These are phyloP conservation scores for Pythium insidiosum DNA, from an alignment of 352 stramenopile species.

Conservation along the genomic window DNA sequence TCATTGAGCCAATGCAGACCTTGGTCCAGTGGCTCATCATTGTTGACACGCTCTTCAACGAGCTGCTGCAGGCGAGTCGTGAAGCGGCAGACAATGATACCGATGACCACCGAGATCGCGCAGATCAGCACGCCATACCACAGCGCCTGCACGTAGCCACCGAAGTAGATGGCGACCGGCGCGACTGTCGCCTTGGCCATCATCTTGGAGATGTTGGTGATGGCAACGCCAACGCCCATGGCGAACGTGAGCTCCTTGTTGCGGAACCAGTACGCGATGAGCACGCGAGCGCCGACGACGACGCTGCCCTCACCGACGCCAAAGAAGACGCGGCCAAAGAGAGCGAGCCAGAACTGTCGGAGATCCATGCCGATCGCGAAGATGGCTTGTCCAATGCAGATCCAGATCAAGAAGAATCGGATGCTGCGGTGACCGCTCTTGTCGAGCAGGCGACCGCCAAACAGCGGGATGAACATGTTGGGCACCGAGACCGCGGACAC, in stretches of 20 bases:
- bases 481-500: slow-evolving; percentile 75
- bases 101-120: slow-evolving; percentile 37
- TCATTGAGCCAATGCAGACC: slow-evolving; percentile 62
- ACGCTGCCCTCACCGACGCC: slow-evolving; percentile 75
- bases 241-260: slow-evolving; percentile 82
- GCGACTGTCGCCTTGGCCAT: slow-evolving; percentile 84
- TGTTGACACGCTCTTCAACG: slow-evolving; percentile 50
- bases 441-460: slow-evolving; percentile 70
- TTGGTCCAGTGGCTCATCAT: slow-evolving; percentile 40
- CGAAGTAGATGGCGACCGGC: slow-evolving; percentile 77
- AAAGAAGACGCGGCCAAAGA: slow-evolving; percentile 80
- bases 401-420: slow-evolving; percentile 75
- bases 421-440: slow-evolving; percentile 71
- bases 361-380: slow-evolving; percentile 72
- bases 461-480: slow-evolving; percentile 77
- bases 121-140: slow-evolving; percentile 74
- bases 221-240: slow-evolving; percentile 82
- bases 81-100: slow-evolving; percentile 48
- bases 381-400: slow-evolving; percentile 74
- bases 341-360: slow-evolving; percentile 62
- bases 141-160: slow-evolving; percentile 78
- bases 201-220: slow-evolving; percentile 90
- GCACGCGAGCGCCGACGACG: slow-evolving; percentile 69
- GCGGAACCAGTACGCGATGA: slow-evolving; percentile 80
- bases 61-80: slow-evolving; percentile 51